Percentiles rank a stretch among this genome's conserved stretches.
Conservation (phyloP, 768 basidiomycete genomes). For the Ramaria rubella region DNA sequence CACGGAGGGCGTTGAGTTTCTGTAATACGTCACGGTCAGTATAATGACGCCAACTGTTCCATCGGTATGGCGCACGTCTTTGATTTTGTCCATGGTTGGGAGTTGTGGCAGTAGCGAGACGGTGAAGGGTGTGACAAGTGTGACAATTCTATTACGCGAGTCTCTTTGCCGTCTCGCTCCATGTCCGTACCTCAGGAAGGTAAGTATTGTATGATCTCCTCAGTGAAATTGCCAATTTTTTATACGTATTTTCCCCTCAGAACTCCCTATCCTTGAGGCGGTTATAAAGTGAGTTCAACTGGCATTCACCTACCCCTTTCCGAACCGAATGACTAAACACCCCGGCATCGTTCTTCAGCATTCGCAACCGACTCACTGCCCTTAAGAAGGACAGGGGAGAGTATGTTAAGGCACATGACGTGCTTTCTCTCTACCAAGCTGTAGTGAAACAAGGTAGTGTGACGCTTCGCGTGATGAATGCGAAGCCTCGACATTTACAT, state of each 20-base stretch:
- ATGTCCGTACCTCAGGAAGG: conserved; percentile 77
- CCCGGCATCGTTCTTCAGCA: conserved; percentile 38
- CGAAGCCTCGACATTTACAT: not conserved
- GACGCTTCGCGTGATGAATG: conserved; percentile 16
- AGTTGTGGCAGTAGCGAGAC: not conserved
- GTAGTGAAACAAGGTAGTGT: conserved; percentile 95
- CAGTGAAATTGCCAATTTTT: conserved; percentile 8
- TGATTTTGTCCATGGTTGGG: conserved; percentile 37
- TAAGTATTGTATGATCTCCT: conserved; percentile 25
- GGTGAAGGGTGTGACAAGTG: conserved; percentile 10
- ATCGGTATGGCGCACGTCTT: conserved; percentile 28
- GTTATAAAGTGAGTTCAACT: conserved; percentile 67
- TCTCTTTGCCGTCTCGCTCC: conserved; percentile 29
- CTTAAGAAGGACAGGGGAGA: conserved; percentile 90
- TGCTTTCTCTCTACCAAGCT: conserved; percentile 85
- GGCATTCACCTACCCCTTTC: not conserved
- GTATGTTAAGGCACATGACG: conserved; percentile 90
- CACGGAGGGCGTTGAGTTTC: conserved; percentile 74
- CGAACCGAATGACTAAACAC: not conserved
- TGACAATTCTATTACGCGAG: conserved; percentile 30
- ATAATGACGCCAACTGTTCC: not conserved
- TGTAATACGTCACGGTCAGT: conserved; percentile 21
- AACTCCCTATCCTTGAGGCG: conserved; percentile 89
- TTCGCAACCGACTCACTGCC: conserved; percentile 90
- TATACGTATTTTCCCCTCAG: conserved; percentile 34